Percentiles rank a stretch among this genome's conserved stretches.
phyloP scores from a whole-genome alignment of 2,329 filamentous ascomycete genomes.

The Chaetomiaceae sp. region DNA sequence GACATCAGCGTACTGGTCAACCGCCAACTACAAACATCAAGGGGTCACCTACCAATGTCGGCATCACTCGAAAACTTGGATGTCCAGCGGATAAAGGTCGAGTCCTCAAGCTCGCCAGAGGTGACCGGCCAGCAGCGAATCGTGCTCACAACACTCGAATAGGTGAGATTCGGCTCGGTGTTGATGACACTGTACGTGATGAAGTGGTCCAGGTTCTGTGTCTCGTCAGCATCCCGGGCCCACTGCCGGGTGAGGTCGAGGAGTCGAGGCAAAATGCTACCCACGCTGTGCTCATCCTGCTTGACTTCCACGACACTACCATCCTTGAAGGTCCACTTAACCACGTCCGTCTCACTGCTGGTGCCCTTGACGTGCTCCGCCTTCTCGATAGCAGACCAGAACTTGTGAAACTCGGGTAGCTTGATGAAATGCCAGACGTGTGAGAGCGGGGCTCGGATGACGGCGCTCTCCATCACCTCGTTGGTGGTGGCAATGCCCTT shows the following conservation, averaged over 20 bases:
- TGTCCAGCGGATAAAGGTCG: conserved; percentile 65
- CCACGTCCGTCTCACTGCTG: conserved; percentile 60
- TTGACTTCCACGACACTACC: conserved; percentile 65
- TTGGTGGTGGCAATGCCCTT: conserved; percentile 26
- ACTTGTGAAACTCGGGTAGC: conserved; percentile 63
- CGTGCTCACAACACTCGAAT: conserved; percentile 63
- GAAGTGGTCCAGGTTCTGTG: conserved; percentile 65
- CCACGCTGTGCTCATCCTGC: conserved; percentile 69
- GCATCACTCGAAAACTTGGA: conserved; percentile 68
- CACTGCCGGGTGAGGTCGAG: too few species aligned
- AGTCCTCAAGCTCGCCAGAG: conserved; percentile 58
- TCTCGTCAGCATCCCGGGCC: neutral
- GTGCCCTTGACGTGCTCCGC: conserved; percentile 61
- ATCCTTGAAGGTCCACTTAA: conserved; percentile 69
- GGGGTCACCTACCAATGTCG: conserved; percentile 57
- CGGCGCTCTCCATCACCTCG: conserved; percentile 33
- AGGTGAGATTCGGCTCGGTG: conserved; percentile 59
- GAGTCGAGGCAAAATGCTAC: conserved; percentile 26
- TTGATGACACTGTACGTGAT: conserved; percentile 71
- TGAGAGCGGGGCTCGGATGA: conserved; percentile 63
- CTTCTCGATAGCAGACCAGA: conserved; percentile 60
- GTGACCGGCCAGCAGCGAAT: conserved; percentile 63
- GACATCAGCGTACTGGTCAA: too few species aligned
- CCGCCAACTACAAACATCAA: neutral
- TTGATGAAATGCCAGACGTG: conserved; percentile 72